A percentile compares a stretch with the other conserved stretches of the same genome.
Evolutionary conservation across 2,329 filamentous ascomycete genomes (phyloP).

Genomic region (Alternaria hordeiaustralica): DNA sequence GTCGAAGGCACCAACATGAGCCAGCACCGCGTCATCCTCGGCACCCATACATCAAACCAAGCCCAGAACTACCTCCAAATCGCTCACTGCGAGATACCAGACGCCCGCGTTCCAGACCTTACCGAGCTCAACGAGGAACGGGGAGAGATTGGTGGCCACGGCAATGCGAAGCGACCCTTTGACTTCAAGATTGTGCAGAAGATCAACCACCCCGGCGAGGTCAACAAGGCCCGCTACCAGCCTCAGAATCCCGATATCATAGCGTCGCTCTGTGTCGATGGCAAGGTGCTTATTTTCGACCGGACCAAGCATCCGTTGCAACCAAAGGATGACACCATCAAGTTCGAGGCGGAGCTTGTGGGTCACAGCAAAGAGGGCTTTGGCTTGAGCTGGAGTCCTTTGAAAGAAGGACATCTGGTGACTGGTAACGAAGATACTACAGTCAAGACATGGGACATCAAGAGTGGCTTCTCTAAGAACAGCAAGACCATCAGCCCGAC

Average conservation of each 20-base stretch:
- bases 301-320: constrained; percentile 88
- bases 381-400: constrained; percentile 90
- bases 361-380: constrained; percentile 92
- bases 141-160: constrained; percentile 93
- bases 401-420: constrained; percentile 78
- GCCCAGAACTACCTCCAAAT: constrained; percentile 93
- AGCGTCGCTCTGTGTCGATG: constrained; percentile 88
- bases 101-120: constrained; percentile 73
- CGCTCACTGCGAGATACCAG: constrained; percentile 90
- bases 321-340: constrained; percentile 69
- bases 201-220: constrained; percentile 94
- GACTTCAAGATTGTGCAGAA: constrained; percentile 93
- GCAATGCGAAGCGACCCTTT: constrained; percentile 75
- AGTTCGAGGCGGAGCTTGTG: constrained; percentile 81
- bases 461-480: constrained; percentile 69
- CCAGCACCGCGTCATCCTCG: constrained; percentile 86
- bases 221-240: constrained; percentile 98
- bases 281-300: constrained; percentile 90
- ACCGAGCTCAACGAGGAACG: constrained; percentile 89
- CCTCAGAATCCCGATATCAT: constrained; percentile 97
- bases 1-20: constrained; percentile 82
- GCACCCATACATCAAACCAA: constrained; percentile 89
- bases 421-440: constrained; percentile 93
- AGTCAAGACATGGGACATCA: constrained; percentile 91
- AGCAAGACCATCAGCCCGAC: constrained; percentile 74